Base-by-base conservation (phyloP, 768 basidiomycete species). In the Termitomyces sp. region DNA sequence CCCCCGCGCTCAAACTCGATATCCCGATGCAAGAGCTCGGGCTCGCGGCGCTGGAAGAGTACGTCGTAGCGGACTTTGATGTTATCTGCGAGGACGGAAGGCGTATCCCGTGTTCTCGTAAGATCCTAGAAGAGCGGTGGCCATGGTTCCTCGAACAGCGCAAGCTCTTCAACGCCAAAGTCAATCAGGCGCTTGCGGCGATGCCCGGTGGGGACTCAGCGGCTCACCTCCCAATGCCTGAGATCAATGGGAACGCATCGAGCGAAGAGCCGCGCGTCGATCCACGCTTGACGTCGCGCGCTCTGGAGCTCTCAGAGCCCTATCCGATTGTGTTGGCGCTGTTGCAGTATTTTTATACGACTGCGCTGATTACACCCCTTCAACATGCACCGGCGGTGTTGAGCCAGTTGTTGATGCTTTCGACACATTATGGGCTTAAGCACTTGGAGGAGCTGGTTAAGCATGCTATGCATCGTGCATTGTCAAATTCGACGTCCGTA, bases 321-420 rank as follows among this genome's bases (percentile, higher is more conserved):
- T 96, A 91, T 67, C 87, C 94, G 0, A 87, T 97, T 64, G 88
- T 90, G 1, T 75, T 95, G 54, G 96, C 95, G 8, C 75, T 98
- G 53, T 71, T 98, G 63, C 95, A 99, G 71, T 99, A 98, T 74
- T 85, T 99, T 61, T 98, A 98, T 74, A 85, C 94, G 0, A 80
- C 88, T 53, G 82, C 90, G 1, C 80, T 99, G 36, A 78, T 92
- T 55, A 98, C 96, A 0, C 91, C 93, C 6, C 79, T 97, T 43
- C 96, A 99, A 70, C 92, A 93, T 65, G 87, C 91, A 7, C 91
- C 93, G 5, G 88, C 93, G 2, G 90, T 98, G 27, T 79, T 98
- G 46, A 89, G 90, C 65, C 91, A 93, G 62, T 79, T 99, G 14
- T 74, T 98, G 56, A 79, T 96, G 45, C 79, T 99, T 32, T 82